A percentile compares a stretch with the other conserved stretches of the same genome.
Conservation (phyloP, 129 eudicot genomes). For the Pseudognaphalium luteoalbum region DNA sequence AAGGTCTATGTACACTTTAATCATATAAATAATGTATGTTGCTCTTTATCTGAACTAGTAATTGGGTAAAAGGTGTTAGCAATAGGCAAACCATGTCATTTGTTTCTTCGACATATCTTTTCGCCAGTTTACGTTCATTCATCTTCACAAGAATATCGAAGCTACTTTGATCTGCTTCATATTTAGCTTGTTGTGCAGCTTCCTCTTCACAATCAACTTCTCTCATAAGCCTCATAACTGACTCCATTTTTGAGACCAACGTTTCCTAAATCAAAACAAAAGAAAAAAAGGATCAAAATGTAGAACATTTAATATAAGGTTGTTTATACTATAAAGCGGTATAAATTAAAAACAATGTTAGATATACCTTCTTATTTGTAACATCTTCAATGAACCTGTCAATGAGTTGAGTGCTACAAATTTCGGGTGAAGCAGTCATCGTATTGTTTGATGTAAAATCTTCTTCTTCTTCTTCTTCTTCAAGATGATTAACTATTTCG, state of each 20-base stretch:
- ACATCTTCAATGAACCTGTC: not conserved
- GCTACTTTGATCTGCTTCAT: slow-evolving; percentile 51
- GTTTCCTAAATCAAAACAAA: slow-evolving; percentile 39
- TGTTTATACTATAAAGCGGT: no score
- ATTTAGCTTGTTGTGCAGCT: slow-evolving; percentile 54
- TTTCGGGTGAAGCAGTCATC: not conserved
- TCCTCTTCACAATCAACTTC: slow-evolving; percentile 63
- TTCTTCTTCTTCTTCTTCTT: not conserved
- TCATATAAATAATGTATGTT: not conserved
- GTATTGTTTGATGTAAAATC: slow-evolving; percentile 1
- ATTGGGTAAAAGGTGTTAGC: not conserved
- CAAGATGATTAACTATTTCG: not conserved
- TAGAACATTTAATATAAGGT: no score
- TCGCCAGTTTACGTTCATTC: slow-evolving; percentile 48
- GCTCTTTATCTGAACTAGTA: no score
- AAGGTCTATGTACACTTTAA: no score
- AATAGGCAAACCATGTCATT: slow-evolving; percentile 38
- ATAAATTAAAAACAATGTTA: no score
- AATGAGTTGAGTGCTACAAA: not conserved
- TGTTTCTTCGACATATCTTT: slow-evolving; percentile 60
- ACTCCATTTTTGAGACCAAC: slow-evolving; percentile 45
- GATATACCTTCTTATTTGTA: not conserved
- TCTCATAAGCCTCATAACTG: slow-evolving; percentile 55
- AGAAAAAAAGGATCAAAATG: no score
- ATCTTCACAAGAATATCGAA: slow-evolving; percentile 38